A percentile compares a stretch with the other conserved stretches of the same genome.
Conservation (phyloP, 768 basidiomycete genomes). For the Termitomyces sp. region DNA sequence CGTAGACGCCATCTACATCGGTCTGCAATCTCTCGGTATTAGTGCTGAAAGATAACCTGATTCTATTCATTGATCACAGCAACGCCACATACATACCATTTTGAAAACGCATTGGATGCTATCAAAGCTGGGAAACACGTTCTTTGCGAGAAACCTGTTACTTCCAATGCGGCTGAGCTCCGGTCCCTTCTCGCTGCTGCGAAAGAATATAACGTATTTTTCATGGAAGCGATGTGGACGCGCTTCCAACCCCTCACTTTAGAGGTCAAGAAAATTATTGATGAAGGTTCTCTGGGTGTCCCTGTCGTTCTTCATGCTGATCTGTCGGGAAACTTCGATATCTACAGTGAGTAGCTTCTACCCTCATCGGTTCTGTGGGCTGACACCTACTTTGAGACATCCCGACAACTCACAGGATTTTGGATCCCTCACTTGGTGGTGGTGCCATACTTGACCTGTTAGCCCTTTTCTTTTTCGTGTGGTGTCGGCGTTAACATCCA, state of each 20-base stretch:
- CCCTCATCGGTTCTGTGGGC: neutral
- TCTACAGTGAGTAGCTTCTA: constrained; percentile 44
- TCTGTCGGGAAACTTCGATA: constrained; percentile 62
- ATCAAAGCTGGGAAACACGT: constrained; percentile 80
- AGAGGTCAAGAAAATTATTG: constrained; percentile 59
- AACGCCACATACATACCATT: constrained; percentile 84
- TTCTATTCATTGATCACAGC: constrained; percentile 30
- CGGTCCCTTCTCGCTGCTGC: constrained; percentile 69
- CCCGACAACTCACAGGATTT: constrained; percentile 65
- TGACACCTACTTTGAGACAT: constrained; percentile 36
- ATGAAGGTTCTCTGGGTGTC: constrained; percentile 58
- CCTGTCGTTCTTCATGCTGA: constrained; percentile 71
- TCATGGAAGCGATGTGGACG: constrained; percentile 93
- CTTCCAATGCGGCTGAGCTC: constrained; percentile 69
- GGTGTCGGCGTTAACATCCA: neutral
- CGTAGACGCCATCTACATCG: constrained; percentile 76
- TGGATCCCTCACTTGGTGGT: constrained; percentile 76
- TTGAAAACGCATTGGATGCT: constrained; percentile 67
- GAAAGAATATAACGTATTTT: constrained; percentile 73
- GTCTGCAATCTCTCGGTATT: constrained; percentile 22
- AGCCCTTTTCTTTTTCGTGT: constrained; percentile 16
- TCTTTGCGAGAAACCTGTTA: constrained; percentile 86
- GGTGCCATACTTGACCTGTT: constrained; percentile 83
- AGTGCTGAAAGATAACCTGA: neutral
- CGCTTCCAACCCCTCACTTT: constrained; percentile 67